Evolutionary conservation across 2,329 filamentous ascomycete genomes (phyloP).

Genomic region (Lasiodiplodia sp.): DNA sequence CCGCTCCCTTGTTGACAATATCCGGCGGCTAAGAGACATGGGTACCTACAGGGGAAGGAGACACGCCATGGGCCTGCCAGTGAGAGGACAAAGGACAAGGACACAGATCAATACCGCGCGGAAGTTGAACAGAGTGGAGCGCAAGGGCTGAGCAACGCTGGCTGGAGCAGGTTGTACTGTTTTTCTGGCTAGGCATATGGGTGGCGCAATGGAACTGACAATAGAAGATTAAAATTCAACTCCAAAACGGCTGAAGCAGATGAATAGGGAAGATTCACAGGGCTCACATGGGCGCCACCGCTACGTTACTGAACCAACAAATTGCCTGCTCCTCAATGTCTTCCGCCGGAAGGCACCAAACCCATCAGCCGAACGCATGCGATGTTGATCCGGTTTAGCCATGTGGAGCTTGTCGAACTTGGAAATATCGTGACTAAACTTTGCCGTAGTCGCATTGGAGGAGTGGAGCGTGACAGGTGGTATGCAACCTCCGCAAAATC

Average conservation of each 20-base stretch:
- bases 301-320: background rate
- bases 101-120: constrained; percentile 71
- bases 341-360: background rate
- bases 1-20: constrained; percentile 81
- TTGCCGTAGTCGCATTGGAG: background rate
- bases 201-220: constrained; percentile 16
- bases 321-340: background rate
- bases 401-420: background rate
- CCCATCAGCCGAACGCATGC: background rate
- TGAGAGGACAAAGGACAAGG: constrained; percentile 87
- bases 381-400: background rate
- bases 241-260: background rate
- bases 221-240: background rate
- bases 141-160: constrained; percentile 48
- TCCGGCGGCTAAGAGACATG: constrained; percentile 85
- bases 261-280: background rate
- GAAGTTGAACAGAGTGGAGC: constrained; percentile 65
- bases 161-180: background rate
- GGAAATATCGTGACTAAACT: too few relatives aligned
- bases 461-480: background rate
- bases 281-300: background rate
- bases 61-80: constrained; percentile 92
- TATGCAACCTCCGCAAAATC: background rate
- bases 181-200: constrained; percentile 17
- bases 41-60: constrained; percentile 86